Evolutionary conservation across 768 basidiomycete species (phyloP).

Genomic region (Hypholoma fasciculare): DNA sequence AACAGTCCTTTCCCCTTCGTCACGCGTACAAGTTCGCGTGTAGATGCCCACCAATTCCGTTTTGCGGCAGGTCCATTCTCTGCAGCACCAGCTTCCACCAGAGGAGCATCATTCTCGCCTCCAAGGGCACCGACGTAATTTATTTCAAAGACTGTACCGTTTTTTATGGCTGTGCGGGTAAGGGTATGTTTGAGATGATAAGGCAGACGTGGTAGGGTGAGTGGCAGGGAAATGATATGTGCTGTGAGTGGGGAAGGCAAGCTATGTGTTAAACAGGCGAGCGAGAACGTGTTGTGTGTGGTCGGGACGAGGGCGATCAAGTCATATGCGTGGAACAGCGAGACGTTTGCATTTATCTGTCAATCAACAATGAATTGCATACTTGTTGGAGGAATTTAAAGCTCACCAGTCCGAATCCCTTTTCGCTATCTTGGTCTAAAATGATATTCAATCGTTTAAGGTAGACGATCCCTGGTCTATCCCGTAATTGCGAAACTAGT

Average conservation of each 20-base stretch:
- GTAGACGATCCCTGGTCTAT: constrained; percentile 59
- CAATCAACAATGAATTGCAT: neutral
- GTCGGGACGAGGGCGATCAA: constrained; percentile 76
- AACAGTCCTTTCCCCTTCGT: constrained; percentile 80
- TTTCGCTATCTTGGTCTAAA: constrained; percentile 82
- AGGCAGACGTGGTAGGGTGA: constrained; percentile 75
- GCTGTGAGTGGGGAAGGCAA: constrained; percentile 75
- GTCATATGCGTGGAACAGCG: constrained; percentile 68
- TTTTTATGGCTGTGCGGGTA: constrained; percentile 76
- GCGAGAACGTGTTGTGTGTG: constrained; percentile 68
- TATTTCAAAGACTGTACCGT: constrained; percentile 84
- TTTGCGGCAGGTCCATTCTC: constrained; percentile 58
- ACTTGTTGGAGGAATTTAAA: neutral
- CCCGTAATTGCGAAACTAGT: constrained; percentile 60
- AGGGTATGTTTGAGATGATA: constrained; percentile 85
- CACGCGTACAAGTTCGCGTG: constrained; percentile 75
- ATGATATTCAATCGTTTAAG: constrained; percentile 81
- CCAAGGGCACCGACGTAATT: constrained; percentile 75
- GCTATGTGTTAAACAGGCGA: constrained; percentile 79
- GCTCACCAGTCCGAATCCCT: constrained; percentile 77
- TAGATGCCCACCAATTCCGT: constrained; percentile 83
- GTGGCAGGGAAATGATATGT: constrained; percentile 78
- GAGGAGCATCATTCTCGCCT: constrained; percentile 50
- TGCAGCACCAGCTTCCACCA: constrained; percentile 46
- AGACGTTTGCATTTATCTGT: constrained; percentile 71